Base-by-base conservation (phyloP, 106 monocot genomes). In the Agapanthus africanus region DNA sequence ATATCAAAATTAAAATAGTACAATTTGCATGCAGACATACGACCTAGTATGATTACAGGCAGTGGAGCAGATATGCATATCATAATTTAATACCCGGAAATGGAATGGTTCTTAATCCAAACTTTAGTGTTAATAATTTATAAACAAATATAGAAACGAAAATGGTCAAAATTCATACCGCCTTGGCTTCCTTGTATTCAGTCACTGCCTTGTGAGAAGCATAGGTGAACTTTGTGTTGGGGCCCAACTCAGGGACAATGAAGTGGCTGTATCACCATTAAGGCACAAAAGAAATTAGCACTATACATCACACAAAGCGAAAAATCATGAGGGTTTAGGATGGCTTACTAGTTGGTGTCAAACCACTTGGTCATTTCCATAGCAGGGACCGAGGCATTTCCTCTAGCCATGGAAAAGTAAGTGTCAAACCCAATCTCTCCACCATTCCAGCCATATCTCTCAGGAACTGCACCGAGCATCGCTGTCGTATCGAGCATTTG, bases 321-420 rank as follows among this genome's bases (percentile, higher is more conserved):
- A 46, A 15, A 13, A 11, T 49, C 18, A 65, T 59, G 33, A 32
- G 21, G 35, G 19, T 36, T 50, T 21, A 34, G 66, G 44, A 21
- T 59, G 27, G 41, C 95, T 91, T 86, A 95, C 95, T 95, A 95
- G 83, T 95, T 95, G 36, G 95, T 95, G 75, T 95, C 95, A 72
- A 95, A 95, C 95, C 95, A 95, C 82, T 95, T 95, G 77, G 95
- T 95, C 95, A 95, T 95, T 79, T 95, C 95, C 95, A 95, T 95
- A 50, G 95, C 91, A 68, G 95, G 91, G 7, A 95, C 86, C 30
- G 91, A 73, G 68, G 91, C 95, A 80, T 95, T 91, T 36, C 91
- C 95, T 74, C 95, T 85, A 23, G 95, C 95, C 95, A 95, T 95
- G 8, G 95, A 88, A 70, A 95, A 95, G 73, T 86, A 95, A 52